Percentiles rank a stretch among this genome's conserved stretches.
These are phyloP conservation scores for Rosa lucieae DNA, from an alignment of 306 rosid species.

Conservation along the genomic window DNA sequence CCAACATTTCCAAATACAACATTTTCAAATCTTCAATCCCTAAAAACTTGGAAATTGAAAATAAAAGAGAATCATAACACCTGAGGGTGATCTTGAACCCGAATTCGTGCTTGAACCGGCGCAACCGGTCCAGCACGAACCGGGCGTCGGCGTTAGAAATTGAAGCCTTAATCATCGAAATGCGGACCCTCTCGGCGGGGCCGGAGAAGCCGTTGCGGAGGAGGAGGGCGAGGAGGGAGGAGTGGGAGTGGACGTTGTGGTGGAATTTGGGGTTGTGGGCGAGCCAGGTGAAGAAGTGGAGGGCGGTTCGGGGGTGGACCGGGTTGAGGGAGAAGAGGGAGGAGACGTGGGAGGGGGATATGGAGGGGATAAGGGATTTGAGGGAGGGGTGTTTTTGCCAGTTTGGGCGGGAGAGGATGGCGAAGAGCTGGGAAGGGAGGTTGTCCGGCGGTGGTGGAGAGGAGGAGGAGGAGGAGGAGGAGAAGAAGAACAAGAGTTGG, in stretches of 20 bases:
- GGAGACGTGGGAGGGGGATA: constrained; percentile 56
- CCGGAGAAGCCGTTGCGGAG: constrained; percentile 45
- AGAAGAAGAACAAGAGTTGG: not conserved
- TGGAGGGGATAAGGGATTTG: constrained; percentile 40
- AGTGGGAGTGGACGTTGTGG: constrained; percentile 51
- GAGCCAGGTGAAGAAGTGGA: constrained; percentile 71
- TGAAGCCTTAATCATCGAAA: constrained; percentile 58
- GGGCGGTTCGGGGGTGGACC: constrained; percentile 53
- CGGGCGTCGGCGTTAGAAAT: constrained; percentile 35
- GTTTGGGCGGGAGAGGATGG: constrained; percentile 55
- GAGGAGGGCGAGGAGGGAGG: constrained; percentile 53
- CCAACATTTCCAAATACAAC: constrained; percentile 58
- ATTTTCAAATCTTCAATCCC: constrained; percentile 52
- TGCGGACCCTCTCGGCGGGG: constrained; percentile 60
- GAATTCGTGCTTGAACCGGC: constrained; percentile 37
- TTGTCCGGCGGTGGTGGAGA: constrained; percentile 5
- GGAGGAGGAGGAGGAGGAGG: constrained; percentile 36
- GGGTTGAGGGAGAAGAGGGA: constrained; percentile 51
- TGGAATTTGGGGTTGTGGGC: constrained; percentile 36
- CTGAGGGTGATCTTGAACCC: constrained; percentile 57
- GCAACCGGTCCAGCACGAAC: constrained; percentile 48
- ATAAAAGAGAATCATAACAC: constrained; percentile 59
- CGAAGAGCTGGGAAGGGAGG: constrained; percentile 48
- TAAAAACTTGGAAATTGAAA: constrained; percentile 47
- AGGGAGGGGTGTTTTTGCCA: constrained; percentile 65